Evolutionary conservation across 192 early-diverging fungal species (phyloP).

Genomic region (Podila horticola): DNA sequence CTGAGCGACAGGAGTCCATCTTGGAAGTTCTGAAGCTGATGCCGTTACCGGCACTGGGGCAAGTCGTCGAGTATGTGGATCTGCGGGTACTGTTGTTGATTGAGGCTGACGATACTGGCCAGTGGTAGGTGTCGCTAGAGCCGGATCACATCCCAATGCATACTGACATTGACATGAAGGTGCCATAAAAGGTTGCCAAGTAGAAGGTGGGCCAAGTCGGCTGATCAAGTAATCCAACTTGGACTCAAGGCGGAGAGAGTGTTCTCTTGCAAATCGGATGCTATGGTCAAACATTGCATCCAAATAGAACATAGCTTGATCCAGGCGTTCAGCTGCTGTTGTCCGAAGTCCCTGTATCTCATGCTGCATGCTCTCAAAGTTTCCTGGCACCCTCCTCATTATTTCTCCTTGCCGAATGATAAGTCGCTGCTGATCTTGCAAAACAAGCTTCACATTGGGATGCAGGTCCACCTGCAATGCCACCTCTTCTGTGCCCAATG

Average conservation of each 20-base stretch:
- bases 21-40: neutral
- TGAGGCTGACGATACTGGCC: neutral
- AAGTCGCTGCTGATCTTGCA: neutral
- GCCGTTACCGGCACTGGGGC: neutral
- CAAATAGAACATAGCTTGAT: slow-evolving; percentile 2
- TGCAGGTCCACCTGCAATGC: neutral
- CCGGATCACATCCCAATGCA: neutral
- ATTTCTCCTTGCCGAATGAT: slow-evolving; percentile 5
- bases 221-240: too few species aligned
- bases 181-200: too few species aligned
- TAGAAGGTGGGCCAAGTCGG: too few species aligned
- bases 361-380: neutral
- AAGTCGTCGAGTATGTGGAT: neutral
- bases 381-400: neutral
- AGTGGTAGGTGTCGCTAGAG: neutral
- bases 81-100: too few species aligned
- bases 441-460: neutral
- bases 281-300: neutral
- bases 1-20: neutral
- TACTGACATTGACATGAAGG: too few species aligned
- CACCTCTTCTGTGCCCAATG: neutral
- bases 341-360: slow-evolving; percentile 2
- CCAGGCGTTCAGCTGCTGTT: neutral
- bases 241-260: too few species aligned
- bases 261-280: too few species aligned